A percentile compares a stretch with the other conserved stretches of the same genome.
Evolutionary conservation across 176 grass and related monocot species (phyloP).

Genomic region (Ananas comosus): DNA sequence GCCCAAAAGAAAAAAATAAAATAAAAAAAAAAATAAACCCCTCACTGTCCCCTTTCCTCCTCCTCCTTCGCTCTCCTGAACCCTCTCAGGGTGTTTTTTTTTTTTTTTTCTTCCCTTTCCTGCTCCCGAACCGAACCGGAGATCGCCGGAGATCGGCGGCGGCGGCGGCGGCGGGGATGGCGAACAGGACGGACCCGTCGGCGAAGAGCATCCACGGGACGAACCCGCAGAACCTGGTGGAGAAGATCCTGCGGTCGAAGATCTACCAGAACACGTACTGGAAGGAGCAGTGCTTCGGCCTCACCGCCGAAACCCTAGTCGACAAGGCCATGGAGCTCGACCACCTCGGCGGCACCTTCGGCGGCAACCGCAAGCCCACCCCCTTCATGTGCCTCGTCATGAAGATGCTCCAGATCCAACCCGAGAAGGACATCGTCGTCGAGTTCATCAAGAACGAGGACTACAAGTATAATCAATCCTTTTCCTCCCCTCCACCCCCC

Average conservation of each 20-base stretch:
- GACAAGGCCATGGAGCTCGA: slow-evolving; percentile 99
- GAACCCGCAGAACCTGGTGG: slow-evolving; percentile 91
- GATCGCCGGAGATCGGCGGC: neutral
- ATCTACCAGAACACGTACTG: slow-evolving; percentile 92
- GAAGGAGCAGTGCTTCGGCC: slow-evolving; percentile 98
- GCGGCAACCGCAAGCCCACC: slow-evolving; percentile 69
- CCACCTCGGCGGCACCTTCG: slow-evolving; percentile 68
- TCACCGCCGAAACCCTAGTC: slow-evolving; percentile 87
- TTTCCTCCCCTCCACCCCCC: neutral
- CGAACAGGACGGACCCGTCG: slow-evolving; percentile 75
- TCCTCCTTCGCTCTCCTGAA: too few species aligned
- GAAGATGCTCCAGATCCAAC: slow-evolving; percentile 99
- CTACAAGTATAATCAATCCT: slow-evolving; percentile 45
- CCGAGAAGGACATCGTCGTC: slow-evolving; percentile 91
- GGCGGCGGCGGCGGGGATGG: slow-evolving; percentile 25
- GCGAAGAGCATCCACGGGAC: slow-evolving; percentile 85
- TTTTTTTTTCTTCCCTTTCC: too few species aligned
- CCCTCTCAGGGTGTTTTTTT: too few species aligned
- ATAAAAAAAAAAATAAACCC: too few species aligned
- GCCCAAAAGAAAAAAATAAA: too few species aligned
- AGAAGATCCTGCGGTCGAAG: slow-evolving; percentile 96
- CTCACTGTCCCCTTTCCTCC: too few species aligned
- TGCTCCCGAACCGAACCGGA: too few species aligned
- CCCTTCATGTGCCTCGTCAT: slow-evolving; percentile 80
- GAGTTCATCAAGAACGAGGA: slow-evolving; percentile 99